Percentiles rank a stretch among this genome's conserved stretches.
Evolutionary conservation across 164 flowering plant genomes (phyloP).

Genomic region (Stephania yunnanensis): DNA sequence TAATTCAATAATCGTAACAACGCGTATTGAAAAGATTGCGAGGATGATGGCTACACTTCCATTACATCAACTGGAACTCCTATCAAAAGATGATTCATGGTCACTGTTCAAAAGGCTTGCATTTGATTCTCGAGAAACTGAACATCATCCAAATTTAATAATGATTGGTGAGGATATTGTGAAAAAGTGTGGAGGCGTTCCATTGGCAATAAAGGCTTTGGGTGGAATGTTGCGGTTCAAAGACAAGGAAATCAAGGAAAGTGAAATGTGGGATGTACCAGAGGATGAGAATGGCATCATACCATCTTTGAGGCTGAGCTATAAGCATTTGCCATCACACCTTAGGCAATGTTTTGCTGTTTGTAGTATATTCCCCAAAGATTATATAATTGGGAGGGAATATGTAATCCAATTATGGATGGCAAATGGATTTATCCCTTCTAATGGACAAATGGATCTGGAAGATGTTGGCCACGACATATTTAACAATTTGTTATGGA

Average conservation of each 20-base stretch:
- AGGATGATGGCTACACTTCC: background rate
- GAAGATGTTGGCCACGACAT: background rate
- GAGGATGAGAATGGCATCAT: background rate
- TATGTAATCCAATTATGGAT: background rate
- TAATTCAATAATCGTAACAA: background rate
- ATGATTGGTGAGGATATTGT: background rate
- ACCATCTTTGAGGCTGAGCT: slow-evolving; percentile 16
- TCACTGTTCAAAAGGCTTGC: background rate
- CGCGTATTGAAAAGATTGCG: background rate
- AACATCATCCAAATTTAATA: background rate
- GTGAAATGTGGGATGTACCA: slow-evolving; percentile 12
- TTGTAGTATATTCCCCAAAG: slow-evolving; percentile 20
- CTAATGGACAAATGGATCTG: too few relatives aligned
- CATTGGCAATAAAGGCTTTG: slow-evolving; percentile 11
- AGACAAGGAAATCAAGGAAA: background rate
- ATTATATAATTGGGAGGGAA: background rate
- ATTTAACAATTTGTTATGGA: background rate
- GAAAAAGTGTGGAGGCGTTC: slow-evolving; percentile 17
- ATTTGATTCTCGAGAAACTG: background rate
- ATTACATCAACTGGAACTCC: background rate
- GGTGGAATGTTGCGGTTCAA: slow-evolving; percentile 12
- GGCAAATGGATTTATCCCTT: background rate
- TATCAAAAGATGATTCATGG: slow-evolving; percentile 4
- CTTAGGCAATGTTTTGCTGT: slow-evolving; percentile 19
- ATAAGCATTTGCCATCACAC: slow-evolving; percentile 12